Base-by-base conservation (phyloP, 208 protist species). In the Naegleria fowleri region DNA sequence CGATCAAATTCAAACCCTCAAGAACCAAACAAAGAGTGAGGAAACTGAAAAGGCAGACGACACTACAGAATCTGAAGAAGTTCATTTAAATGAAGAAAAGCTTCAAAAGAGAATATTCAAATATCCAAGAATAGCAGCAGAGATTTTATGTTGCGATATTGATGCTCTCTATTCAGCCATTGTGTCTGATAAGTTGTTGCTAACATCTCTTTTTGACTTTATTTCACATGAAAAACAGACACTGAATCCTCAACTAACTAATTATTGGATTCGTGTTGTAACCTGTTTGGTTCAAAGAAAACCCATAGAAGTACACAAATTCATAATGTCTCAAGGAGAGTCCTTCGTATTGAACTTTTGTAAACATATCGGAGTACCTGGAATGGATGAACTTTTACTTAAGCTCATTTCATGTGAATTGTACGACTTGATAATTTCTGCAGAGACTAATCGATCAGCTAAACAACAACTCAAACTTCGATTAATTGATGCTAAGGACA, bases 251-350 rank as follows among this genome's bases (percentile, higher is more conserved):
- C 13, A 43, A 29, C 41, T 88, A 0, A 38, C 41, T 16, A 39
- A 58, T 33, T 88, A 48, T 58, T 88, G 85, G 85, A 58, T 88
- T 13, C 51, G 43, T 58, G 85, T 88, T 29, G 25, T 88, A 22
- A 88, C 22, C 9, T 36, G 16, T 25, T 29, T 88, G 4, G 19
- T 33, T 88, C 41, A 48, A 33, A 88, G 43, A 58, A 88, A 58
- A 58, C 22, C 29, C 6, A 39, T 58, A 38, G 85, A 88, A 58
- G 85, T 88, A 48, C 43, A 58, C 15, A 86, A 86, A 29, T 86
- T 51, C 29, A 86, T 86, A 38, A 48, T 86, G 83, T 25, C 33
- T 5, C 39, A 48, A 86, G 38, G n/a, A 29, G 83, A 86, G 41
- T 39, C 13, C 13, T 86, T 86, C 5, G 83, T 86, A 48, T 22